Evolutionary conservation across 768 basidiomycete species (phyloP).

Genomic region (Postia placenta): DNA sequence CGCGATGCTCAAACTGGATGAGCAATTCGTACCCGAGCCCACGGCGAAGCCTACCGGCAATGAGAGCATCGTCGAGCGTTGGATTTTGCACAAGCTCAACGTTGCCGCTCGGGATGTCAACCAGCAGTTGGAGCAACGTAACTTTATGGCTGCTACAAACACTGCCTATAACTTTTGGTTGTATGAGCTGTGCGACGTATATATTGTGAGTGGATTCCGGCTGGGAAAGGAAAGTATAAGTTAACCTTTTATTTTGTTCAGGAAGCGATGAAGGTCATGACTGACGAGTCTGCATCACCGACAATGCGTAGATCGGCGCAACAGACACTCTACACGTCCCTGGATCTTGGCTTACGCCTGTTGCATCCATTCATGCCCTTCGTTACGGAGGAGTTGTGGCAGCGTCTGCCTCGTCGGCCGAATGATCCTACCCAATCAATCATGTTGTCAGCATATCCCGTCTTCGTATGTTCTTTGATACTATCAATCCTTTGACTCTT

Average conservation of each 20-base stretch:
- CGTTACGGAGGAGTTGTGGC: conserved; percentile 98
- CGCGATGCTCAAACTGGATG: conserved; percentile 95
- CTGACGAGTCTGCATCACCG: conserved; percentile 65
- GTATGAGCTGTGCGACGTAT: conserved; percentile 98
- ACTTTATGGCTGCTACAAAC: conserved; percentile 90
- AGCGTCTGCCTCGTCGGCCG: conserved; percentile 81
- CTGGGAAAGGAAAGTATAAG: too few relatives aligned
- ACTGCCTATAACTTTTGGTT: conserved; percentile 93
- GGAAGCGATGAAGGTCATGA: conserved; percentile 99
- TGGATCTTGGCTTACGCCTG: conserved; percentile 84
- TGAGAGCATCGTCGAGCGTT: conserved; percentile 88
- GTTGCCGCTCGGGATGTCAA: conserved; percentile 74
- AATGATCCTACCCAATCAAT: conserved; percentile 82
- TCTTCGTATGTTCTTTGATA: conserved; percentile 47
- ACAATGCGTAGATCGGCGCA: conserved; percentile 76
- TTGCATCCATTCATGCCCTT: conserved; percentile 99
- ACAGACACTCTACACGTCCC: conserved; percentile 91
- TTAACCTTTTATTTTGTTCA: too few relatives aligned
- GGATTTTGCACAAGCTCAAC: conserved; percentile 95
- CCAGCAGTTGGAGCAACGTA: conserved; percentile 64
- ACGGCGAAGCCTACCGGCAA: conserved; percentile 77
- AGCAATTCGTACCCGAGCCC: conserved; percentile 69
- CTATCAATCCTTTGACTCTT: background rate
- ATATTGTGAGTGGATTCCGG: conserved; percentile 85
- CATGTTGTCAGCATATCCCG: conserved; percentile 84